phyloP scores from a whole-genome alignment of 2,329 filamentous ascomycete species.

The Curvularia verruculosa region DNA sequence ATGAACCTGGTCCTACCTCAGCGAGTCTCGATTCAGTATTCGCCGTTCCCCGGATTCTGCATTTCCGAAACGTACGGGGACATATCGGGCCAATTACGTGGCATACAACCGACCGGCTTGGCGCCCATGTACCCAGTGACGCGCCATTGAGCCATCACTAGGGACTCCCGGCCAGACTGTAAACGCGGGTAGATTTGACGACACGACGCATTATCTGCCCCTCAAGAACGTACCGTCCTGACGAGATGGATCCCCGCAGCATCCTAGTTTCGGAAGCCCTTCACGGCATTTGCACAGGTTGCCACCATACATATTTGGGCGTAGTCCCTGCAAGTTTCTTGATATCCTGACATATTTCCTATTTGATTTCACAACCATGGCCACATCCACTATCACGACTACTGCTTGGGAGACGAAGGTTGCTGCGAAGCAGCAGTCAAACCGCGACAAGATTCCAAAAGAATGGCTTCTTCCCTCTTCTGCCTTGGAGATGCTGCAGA shows the following conservation, averaged over 20 bases:
- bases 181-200: background rate
- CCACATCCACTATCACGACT: background rate
- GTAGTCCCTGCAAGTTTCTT: background rate
- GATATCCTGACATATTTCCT: background rate
- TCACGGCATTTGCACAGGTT: background rate
- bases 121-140: constrained; percentile 1
- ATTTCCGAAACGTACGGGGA: background rate
- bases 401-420: constrained; percentile 8
- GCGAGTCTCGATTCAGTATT: background rate
- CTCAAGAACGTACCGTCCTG: background rate
- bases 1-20: background rate
- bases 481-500: constrained; percentile 5
- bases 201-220: background rate
- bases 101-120: constrained; percentile 9
- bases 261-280: background rate
- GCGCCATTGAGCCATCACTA: background rate
- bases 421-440: constrained; percentile 2
- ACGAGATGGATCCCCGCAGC: background rate
- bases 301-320: background rate
- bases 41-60: constrained; percentile 1
- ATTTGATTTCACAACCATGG: background rate
- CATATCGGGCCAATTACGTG: constrained; percentile 3
- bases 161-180: constrained; percentile 3
- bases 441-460: constrained; percentile 43
- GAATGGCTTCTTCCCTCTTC: constrained; percentile 47